phyloP scores from a whole-genome alignment of 2,329 filamentous ascomycete species.

The Pyrenochaeta sp. region DNA sequence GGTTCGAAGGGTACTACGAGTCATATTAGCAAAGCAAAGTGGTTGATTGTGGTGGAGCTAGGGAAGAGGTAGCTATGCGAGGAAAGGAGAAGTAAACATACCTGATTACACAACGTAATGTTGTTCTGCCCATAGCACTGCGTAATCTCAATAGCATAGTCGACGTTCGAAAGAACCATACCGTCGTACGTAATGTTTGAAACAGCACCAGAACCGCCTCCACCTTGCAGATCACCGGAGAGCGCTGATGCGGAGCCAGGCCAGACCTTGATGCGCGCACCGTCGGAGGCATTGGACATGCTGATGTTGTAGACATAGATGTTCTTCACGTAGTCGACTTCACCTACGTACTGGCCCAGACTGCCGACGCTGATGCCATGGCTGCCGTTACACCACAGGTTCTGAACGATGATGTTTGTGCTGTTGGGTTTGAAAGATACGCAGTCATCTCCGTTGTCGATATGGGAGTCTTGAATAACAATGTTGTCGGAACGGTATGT shows the following conservation, averaged over 20 bases:
- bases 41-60: not conserved
- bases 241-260: constrained; percentile 65
- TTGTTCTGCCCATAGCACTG: constrained; percentile 73
- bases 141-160: constrained; percentile 71
- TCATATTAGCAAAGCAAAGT: constrained; percentile 2
- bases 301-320: constrained; percentile 60
- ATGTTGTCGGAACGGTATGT: constrained; percentile 69
- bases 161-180: constrained; percentile 68
- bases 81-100: constrained; percentile 3
- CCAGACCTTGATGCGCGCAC: constrained; percentile 79
- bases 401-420: constrained; percentile 73
- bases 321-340: constrained; percentile 73
- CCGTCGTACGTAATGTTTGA: constrained; percentile 73
- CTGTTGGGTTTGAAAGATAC: constrained; percentile 79
- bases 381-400: constrained; percentile 72
- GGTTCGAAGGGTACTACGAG: constrained; percentile 58
- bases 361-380: constrained; percentile 79
- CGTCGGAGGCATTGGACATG: constrained; percentile 61
- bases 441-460: constrained; percentile 74
- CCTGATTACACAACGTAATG: constrained; percentile 65
- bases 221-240: constrained; percentile 69
- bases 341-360: constrained; percentile 70
- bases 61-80: not conserved
- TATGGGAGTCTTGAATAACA: constrained; percentile 71
- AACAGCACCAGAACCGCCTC: constrained; percentile 70